Conservation (phyloP, 1,284 basidiomycete genomes). For the Somion occarium region DNA sequence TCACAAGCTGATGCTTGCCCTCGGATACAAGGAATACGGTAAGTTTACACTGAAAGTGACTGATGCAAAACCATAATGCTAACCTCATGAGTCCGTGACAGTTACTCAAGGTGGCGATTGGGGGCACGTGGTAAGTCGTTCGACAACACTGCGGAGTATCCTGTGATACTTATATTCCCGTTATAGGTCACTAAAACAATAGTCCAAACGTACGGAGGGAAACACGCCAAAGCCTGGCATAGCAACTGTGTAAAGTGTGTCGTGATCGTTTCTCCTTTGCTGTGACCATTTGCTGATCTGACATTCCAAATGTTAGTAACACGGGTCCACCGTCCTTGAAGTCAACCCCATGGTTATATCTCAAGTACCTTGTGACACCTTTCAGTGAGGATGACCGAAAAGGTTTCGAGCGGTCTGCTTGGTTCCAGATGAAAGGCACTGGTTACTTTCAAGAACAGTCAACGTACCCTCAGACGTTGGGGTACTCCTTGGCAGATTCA, state of each 20-base stretch:
- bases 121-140: constrained; percentile 36
- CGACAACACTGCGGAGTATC: too few species aligned
- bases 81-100: constrained; percentile 11
- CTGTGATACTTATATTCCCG: too few species aligned
- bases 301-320: not conserved
- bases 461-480: constrained; percentile 29
- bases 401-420: constrained; percentile 11
- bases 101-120: constrained; percentile 46
- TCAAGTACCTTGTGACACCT: constrained; percentile 23
- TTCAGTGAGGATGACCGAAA: constrained; percentile 20
- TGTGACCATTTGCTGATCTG: not conserved
- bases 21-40: constrained; percentile 47
- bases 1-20: constrained; percentile 41
- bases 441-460: constrained; percentile 3
- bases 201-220: not conserved
- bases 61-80: not conserved
- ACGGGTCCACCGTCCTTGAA: constrained; percentile 20
- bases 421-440: not conserved
- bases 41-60: constrained; percentile 7
- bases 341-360: constrained; percentile 22
- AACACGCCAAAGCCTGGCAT: constrained; percentile 11
- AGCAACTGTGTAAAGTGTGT: constrained; percentile 6
- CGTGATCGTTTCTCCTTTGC: constrained; percentile 2
- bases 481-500: constrained; percentile 49
- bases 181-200: not conserved